These are phyloP conservation scores for Brachypodium distachyon DNA, from an alignment of 202 grass and related monocot genomes.

Conservation along the genomic window DNA sequence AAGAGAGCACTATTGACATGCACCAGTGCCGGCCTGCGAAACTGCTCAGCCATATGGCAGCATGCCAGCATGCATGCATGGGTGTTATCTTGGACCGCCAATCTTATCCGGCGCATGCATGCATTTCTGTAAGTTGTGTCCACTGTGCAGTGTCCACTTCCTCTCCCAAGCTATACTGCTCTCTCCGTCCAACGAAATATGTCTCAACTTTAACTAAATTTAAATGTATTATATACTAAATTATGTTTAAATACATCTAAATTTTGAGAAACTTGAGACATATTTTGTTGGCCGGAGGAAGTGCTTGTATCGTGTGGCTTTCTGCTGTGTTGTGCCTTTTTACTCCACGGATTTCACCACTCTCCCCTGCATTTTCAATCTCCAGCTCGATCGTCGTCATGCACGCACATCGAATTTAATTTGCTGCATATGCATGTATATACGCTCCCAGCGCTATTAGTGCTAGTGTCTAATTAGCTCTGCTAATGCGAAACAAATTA, in stretches of 20 bases:
- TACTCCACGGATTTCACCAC: not conserved
- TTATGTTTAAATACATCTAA: too few species aligned
- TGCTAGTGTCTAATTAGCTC: not conserved
- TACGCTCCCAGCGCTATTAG: not conserved
- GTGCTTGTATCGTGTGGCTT: not conserved
- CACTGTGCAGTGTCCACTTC: not conserved
- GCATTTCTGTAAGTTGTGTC: not conserved
- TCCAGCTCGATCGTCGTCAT: not conserved
- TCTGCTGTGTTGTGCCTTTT: not conserved
- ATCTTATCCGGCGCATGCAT: constrained; percentile 6
- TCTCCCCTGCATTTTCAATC: not conserved
- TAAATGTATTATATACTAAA: too few species aligned
- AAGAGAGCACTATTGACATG: not conserved
- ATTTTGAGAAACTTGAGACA: too few species aligned
- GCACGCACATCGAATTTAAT: not conserved
- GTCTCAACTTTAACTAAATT: too few species aligned
- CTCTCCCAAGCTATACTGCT: too few species aligned
- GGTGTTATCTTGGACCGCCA: not conserved
- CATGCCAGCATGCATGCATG: not conserved
- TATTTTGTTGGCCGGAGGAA: too few species aligned
- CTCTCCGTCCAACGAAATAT: too few species aligned
- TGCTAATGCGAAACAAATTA: not conserved
- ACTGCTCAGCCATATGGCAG: not conserved
- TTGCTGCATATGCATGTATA: not conserved
- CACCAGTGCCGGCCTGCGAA: not conserved